Percentiles rank a stretch among this genome's conserved stretches.
Conservation (phyloP, 2,329 filamentous ascomycete genomes). For the Gnomoniopsis smithogilvyi region DNA sequence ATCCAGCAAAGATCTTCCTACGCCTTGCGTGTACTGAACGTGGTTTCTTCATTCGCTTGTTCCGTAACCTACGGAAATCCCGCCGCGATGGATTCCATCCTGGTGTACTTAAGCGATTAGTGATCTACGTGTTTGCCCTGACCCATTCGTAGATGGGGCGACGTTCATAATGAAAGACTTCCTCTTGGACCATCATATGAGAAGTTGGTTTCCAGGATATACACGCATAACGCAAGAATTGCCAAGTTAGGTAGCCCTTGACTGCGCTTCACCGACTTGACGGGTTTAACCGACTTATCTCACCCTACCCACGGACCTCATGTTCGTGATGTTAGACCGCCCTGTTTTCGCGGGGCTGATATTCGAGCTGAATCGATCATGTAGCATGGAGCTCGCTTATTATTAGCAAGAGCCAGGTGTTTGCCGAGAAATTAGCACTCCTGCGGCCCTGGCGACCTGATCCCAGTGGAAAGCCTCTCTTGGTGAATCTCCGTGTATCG, state of each 20-base stretch:
- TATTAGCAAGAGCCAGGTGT: not conserved
- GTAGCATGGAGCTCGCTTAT: not conserved
- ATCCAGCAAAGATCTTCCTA: not conserved
- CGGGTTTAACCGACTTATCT: not conserved
- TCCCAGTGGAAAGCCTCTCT: not conserved
- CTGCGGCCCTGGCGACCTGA: not conserved
- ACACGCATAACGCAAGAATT: not conserved
- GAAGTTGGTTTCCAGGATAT: not conserved
- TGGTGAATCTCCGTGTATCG: not conserved
- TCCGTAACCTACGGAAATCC: not conserved
- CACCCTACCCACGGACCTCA: not conserved
- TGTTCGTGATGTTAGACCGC: not conserved
- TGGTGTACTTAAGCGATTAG: too few species aligned
- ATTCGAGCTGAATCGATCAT: not conserved
- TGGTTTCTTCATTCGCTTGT: not conserved
- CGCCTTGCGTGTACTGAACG: not conserved
- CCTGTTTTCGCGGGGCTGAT: not conserved
- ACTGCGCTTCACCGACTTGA: slow-evolving; percentile 3
- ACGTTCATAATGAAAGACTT: not conserved
- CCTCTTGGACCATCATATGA: not conserved
- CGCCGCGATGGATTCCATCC: too few species aligned
- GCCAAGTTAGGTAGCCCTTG: not conserved
- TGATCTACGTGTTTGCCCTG: not conserved
- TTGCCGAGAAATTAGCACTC: not conserved
- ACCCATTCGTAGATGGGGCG: not conserved